Conservation (phyloP, 2,329 filamentous ascomycete genomes). For the Verticillium nubilum region DNA sequence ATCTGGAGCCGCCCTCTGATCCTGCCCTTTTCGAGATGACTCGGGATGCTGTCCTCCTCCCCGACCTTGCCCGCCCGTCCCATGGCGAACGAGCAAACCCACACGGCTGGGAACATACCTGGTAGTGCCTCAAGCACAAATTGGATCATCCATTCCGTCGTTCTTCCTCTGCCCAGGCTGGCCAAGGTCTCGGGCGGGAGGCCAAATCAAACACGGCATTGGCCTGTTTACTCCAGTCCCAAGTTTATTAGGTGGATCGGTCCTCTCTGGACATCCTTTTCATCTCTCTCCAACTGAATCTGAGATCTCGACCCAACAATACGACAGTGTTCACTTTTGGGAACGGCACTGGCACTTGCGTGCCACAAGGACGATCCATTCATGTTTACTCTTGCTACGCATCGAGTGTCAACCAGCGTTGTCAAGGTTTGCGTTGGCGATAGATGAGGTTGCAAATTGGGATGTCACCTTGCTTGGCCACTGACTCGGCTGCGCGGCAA, state of each 20-base stretch:
- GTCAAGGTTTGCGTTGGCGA: neutral
- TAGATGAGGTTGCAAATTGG: neutral
- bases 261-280: neutral
- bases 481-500: neutral
- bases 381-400: too few species aligned
- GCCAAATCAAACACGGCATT: neutral
- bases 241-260: constrained; percentile 12
- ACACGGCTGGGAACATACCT: neutral
- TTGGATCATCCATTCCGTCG: neutral
- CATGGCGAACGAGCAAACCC: neutral
- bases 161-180: neutral
- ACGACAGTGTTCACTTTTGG: neutral
- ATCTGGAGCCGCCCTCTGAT: neutral
- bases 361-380: neutral
- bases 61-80: neutral
- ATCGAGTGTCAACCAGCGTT: neutral
- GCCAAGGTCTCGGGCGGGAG: neutral
- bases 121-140: neutral
- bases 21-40: neutral
- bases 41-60: neutral
- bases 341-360: neutral
- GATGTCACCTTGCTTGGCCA: neutral
- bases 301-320: neutral
- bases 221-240: constrained; percentile 6
- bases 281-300: neutral